Percentiles rank a stretch among this genome's conserved stretches.
Conservation (phyloP, 2,329 filamentous ascomycete species). For the Diplocarpon rosae region DNA sequence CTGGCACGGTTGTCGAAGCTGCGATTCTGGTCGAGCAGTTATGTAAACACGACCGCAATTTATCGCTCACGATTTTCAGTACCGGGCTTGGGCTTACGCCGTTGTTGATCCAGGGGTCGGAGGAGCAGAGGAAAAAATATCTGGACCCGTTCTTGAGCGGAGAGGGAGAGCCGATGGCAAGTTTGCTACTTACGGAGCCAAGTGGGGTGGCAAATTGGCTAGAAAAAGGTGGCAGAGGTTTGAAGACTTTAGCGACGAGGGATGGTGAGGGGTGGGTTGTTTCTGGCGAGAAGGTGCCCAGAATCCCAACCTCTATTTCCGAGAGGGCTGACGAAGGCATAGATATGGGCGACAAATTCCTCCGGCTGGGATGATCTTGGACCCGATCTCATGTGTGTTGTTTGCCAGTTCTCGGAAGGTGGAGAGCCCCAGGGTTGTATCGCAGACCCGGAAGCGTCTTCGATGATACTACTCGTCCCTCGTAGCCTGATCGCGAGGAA, state of each 20-base stretch:
- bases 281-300: constrained; percentile 39
- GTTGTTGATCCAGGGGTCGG: constrained; percentile 34
- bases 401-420: constrained; percentile 31
- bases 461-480: constrained; percentile 41
- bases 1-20: constrained; percentile 35
- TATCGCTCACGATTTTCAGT: constrained; percentile 38
- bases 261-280: constrained; percentile 42
- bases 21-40: constrained; percentile 42
- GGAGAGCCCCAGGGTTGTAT: constrained; percentile 11
- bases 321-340: neutral
- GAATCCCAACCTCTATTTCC: neutral
- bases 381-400: constrained; percentile 40
- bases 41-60: constrained; percentile 39
- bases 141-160: constrained; percentile 36
- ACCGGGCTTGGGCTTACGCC: constrained; percentile 42
- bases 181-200: constrained; percentile 41
- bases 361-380: constrained; percentile 42
- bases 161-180: constrained; percentile 37
- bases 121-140: constrained; percentile 32
- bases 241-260: constrained; percentile 36
- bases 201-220: constrained; percentile 40
- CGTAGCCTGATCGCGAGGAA: constrained; percentile 36
- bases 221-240: constrained; percentile 36
- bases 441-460: constrained; percentile 26
- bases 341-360: constrained; percentile 44